phyloP scores from a whole-genome alignment of 805 yeast genomes.

The Lipomyces yamanashiensis region DNA sequence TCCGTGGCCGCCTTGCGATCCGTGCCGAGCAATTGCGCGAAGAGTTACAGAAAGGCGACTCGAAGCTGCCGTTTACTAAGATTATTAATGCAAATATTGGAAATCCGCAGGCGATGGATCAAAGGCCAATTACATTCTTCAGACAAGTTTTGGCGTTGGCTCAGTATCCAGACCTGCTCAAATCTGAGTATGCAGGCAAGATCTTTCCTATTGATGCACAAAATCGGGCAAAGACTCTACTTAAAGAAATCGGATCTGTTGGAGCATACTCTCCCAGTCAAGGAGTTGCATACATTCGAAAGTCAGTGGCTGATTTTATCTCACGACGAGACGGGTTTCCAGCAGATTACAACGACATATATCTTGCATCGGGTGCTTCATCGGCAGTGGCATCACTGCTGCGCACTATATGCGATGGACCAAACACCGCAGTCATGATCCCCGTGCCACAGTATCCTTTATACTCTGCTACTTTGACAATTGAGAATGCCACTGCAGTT shows the following conservation, averaged over 20 bases:
- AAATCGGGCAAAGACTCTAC: constrained; percentile 65
- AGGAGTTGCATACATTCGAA: constrained; percentile 74
- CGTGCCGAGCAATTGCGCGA: constrained; percentile 82
- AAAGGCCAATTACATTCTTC: constrained; percentile 89
- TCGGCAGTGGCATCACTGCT: constrained; percentile 82
- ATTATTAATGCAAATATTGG: constrained; percentile 95
- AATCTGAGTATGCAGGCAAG: constrained; percentile 40
- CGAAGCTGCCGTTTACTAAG: constrained; percentile 71
- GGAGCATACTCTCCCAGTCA: constrained; percentile 97
- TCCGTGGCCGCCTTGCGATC: constrained; percentile 90
- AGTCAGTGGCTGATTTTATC: constrained; percentile 82
- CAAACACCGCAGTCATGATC: constrained; percentile 74
- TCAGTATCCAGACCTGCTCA: constrained; percentile 78
- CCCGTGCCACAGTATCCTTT: constrained; percentile 99
- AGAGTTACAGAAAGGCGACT: constrained; percentile 59
- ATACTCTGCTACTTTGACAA: constrained; percentile 90
- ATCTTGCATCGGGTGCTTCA: constrained; percentile 92
- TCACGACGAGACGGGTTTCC: constrained; percentile 73
- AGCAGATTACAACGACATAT: constrained; percentile 72
- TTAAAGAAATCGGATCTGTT: constrained; percentile 73
- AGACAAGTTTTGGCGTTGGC: constrained; percentile 85
- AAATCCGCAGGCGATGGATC: constrained; percentile 96
- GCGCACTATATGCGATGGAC: constrained; percentile 69
- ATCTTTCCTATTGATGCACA: constrained; percentile 67
- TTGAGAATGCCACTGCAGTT: constrained; percentile 78